phyloP scores from a whole-genome alignment of 2,329 filamentous ascomycete genomes.

The Colletotrichum sansevieriae region DNA sequence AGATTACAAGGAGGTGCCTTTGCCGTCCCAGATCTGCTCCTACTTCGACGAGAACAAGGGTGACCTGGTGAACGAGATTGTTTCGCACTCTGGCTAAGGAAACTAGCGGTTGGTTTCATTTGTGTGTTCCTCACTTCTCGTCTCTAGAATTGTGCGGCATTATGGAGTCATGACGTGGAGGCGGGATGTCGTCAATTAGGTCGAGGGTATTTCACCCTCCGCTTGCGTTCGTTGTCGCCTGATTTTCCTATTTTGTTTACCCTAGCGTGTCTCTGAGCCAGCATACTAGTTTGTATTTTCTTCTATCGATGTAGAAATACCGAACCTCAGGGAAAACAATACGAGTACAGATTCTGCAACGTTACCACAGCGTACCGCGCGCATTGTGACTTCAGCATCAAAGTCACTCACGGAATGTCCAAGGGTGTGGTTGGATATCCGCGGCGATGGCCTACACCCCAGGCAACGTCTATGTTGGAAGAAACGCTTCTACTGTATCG shows the following conservation, averaged over 20 bases:
- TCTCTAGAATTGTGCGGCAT: background rate
- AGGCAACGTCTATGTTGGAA: conserved; percentile 21
- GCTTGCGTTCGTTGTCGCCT: background rate
- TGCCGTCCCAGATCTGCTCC: conserved; percentile 91
- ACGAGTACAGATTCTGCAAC: too few relatives aligned
- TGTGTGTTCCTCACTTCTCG: background rate
- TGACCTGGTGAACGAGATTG: conserved; percentile 90
- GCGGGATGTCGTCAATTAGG: background rate
- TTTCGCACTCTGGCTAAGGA: conserved; percentile 84
- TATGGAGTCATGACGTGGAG: background rate
- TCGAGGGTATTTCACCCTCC: background rate
- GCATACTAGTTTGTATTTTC: too few relatives aligned
- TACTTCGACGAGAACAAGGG: conserved; percentile 78
- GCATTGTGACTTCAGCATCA: too few relatives aligned
- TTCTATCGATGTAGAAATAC: too few relatives aligned
- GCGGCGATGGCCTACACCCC: background rate
- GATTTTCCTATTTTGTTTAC: background rate
- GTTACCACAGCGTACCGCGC: too few relatives aligned
- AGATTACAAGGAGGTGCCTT: conserved; percentile 87
- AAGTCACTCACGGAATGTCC: too few relatives aligned
- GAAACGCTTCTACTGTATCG: conserved; percentile 33
- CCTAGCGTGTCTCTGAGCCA: too few relatives aligned
- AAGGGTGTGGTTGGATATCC: background rate
- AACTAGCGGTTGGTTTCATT: too few relatives aligned
- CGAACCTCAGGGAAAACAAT: too few relatives aligned